Evolutionary conservation across 208 protist genomes (phyloP).

Genomic region (Acanthamoeba lugdunensis): DNA sequence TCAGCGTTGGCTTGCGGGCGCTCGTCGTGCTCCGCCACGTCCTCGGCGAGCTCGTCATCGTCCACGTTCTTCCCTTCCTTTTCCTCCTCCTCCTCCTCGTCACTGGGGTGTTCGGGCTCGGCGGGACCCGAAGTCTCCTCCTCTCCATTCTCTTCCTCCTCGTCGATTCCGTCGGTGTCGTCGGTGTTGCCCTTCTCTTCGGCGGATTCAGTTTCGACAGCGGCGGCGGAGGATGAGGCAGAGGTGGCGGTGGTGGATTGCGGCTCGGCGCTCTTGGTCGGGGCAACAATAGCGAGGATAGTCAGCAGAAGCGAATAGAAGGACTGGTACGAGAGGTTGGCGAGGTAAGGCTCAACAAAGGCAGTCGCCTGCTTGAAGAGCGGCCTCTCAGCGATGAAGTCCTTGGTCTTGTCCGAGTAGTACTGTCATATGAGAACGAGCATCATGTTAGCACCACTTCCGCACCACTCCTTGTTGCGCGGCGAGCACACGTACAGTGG

Average conservation of each 20-base stretch:
- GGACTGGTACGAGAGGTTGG: not conserved
- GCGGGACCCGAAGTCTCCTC: not conserved
- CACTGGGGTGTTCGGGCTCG: not conserved
- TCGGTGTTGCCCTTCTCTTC: not conserved
- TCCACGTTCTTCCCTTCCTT: not conserved
- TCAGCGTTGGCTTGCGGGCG: no score
- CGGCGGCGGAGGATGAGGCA: not conserved
- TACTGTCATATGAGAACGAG: not conserved
- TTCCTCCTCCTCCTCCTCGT: not conserved
- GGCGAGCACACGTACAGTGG: not conserved
- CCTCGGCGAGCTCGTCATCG: not conserved
- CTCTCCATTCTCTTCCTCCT: not conserved
- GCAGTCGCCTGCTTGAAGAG: not conserved
- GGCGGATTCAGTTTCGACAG: not conserved
- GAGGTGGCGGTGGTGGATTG: not conserved
- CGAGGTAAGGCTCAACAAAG: not conserved
- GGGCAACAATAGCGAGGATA: not conserved
- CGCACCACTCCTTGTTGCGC: no score
- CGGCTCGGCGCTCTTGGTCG: not conserved
- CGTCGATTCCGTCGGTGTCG: no score
- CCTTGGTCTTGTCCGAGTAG: not conserved
- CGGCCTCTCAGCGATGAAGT: not conserved
- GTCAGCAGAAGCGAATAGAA: not conserved
- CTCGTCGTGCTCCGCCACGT: not conserved
- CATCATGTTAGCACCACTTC: no score